A percentile compares a stretch with the other conserved stretches of the same genome.
phyloP scores from a whole-genome alignment of 768 basidiomycete species.

The Suillus clintonianus region DNA sequence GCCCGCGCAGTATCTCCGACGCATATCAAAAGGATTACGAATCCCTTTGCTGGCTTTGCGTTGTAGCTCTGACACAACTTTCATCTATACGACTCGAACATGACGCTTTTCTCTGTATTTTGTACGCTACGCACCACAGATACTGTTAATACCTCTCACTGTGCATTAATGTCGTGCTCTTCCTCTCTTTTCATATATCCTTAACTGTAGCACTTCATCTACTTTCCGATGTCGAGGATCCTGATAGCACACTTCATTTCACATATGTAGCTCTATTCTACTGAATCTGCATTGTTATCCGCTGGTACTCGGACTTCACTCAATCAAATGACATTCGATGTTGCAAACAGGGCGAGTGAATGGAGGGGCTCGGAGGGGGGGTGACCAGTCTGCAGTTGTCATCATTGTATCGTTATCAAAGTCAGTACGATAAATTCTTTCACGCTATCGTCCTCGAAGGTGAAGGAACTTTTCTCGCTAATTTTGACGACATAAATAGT shows the following conservation, averaged over 20 bases:
- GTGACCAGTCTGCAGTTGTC: too few relatives aligned
- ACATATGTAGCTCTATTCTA: constrained; percentile 24
- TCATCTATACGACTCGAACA: neutral
- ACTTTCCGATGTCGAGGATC: neutral
- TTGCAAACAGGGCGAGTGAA: neutral
- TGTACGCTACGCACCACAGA: constrained; percentile 2
- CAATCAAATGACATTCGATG: neutral
- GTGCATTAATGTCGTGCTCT: constrained; percentile 3
- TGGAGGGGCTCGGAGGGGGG: too few relatives aligned
- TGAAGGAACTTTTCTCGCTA: too few relatives aligned
- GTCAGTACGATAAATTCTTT: too few relatives aligned
- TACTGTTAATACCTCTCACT: constrained; percentile 11
- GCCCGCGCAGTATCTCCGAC: constrained; percentile 35
- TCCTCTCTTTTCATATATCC: constrained; percentile 1
- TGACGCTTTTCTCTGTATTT: constrained; percentile 13
- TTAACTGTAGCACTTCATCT: constrained; percentile 11
- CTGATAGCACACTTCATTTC: constrained; percentile 6
- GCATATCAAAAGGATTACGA: constrained; percentile 49
- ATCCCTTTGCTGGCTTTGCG: constrained; percentile 48
- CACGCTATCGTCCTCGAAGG: too few relatives aligned
- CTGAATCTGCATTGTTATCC: constrained; percentile 3
- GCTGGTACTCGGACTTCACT: constrained; percentile 9
- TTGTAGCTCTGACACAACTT: constrained; percentile 20
- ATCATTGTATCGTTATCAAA: too few relatives aligned
- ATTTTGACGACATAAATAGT: too few relatives aligned